phyloP scores from a whole-genome alignment of 176 grass and related monocot species.

The Oryza rufipogon region DNA sequence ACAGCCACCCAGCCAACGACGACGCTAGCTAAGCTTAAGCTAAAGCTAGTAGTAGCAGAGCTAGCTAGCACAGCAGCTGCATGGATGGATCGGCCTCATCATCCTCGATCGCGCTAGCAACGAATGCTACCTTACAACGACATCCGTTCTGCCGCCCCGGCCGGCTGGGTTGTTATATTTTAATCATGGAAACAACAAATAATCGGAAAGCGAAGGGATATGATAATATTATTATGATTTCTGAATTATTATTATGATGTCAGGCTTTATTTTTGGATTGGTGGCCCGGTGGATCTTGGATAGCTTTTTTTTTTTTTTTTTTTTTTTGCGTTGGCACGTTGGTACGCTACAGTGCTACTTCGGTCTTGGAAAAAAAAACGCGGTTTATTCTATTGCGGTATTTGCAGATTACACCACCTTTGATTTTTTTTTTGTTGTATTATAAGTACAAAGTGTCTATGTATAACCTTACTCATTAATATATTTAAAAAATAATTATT shows the following conservation, averaged over 20 bases:
- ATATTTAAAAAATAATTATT: no score
- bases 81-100: not conserved
- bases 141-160: conserved; percentile 2
- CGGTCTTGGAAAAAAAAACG: not conserved
- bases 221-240: not conserved
- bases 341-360: no score
- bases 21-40: not conserved
- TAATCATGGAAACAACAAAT: not conserved
- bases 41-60: no score
- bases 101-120: not conserved
- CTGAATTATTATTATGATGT: not conserved
- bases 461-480: no score
- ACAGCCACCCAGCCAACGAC: not conserved
- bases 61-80: not conserved
- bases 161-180: not conserved
- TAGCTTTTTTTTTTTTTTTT: not conserved
- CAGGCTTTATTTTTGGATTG: not conserved
- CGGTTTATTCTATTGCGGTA: no score
- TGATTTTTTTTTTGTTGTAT: no score
- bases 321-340: not conserved
- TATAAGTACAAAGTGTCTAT: no score
- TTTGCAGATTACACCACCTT: no score
- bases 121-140: conserved; percentile 21
- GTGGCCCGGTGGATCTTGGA: not conserved
- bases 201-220: not conserved